Evolutionary conservation across 2,329 filamentous ascomycete genomes (phyloP), one percentile per base, ranked within the genome.

Genomic region (Dothiorella sarmentorum): DNA sequence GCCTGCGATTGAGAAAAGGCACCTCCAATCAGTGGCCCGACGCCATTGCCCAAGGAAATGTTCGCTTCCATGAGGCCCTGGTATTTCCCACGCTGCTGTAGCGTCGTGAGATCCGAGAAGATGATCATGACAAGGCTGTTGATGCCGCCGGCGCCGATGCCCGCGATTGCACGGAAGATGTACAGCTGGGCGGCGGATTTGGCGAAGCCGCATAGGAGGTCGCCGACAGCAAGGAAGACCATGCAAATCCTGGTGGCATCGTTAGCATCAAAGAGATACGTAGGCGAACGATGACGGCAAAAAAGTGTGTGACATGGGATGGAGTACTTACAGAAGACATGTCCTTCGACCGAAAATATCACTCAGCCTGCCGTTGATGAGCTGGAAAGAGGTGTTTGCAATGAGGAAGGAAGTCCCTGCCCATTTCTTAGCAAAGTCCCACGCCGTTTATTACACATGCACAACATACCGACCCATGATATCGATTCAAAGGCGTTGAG

Each of bases 51-150:
- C 1, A 66, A 44, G 3, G 66, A 67, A n/a, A 70, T 61, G 20
- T 58, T 63, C 6, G 60, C 55, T n/a, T 67, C 66, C 7, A 70
- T 62, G 24, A 70, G 65, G 6, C 73, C 74, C 59, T 74, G 69
- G 43, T 73, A 71, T 56, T 73, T 72, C 1, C 72, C 73, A 9
- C 72, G 66, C 13, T 74, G 63, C 58, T 70, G 64, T 17, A 75
- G 56, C 1, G 69, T 73, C 0, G 71, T 65, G 6, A 75, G 58
- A 37, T 75, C 72, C 7, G 68, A 71, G 2, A 73, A 68, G 11
- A 73, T 72, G 35, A 75, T 75, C 65, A 70, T 68, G 0, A 70
- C 63, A 1, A 75, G 62, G 7, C 66, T 69, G 6, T 58, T 64
- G 33, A 71, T 62, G 2, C 69, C 67, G 4, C 69, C 69, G 15